Evolutionary conservation across 371 early-diverging fungal species (phyloP), one percentile per base, ranked within the genome.

Genomic region (Saksenaea oblongispora): DNA sequence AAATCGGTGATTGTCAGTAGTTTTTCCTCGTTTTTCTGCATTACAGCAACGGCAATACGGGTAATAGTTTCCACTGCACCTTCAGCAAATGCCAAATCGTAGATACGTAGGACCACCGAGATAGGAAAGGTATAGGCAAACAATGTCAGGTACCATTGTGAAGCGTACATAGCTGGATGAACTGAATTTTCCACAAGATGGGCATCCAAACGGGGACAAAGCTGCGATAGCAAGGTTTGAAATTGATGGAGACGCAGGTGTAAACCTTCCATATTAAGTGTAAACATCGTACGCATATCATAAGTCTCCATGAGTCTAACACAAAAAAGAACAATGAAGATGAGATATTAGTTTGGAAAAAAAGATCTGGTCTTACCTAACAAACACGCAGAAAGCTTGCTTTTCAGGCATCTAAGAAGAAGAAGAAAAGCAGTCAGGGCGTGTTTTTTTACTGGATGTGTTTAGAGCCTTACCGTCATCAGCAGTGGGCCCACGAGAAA

Each of bases 41-140:
- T 80, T 56, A 95, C 74, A 11, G 98, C 94, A 8, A 96, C 79
- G 0, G 94, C 93, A 2, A 96, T 88, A 22, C 93, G 87, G 67
- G 96, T 89, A 64, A 96, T 91, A 18, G 93, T 85, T 67, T 90
- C 92, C 2, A 91, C 86, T 8, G 90, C 85, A 53, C 96, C 95
- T 69, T 95, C 93, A 17, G 92, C 93, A 73, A 96, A 92, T 2
- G 95, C 84, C 13, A 95, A 78, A 76, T 98, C 98, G 56, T 92
- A 92, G 62, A 98, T 90, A 3, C 98, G 89, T 66, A 95, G 79
- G 4, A 96, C 96, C 56, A 95, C 73, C 1, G 87, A 84, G 28
- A 96, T 82, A 4, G 98, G 98, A 69, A 96, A 93, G 0, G 94
- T 86, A 75, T 94, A 96, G 1, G 98, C 95, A 74, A 97, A 98